Percentiles rank a stretch among this genome's conserved stretches.
Conservation (phyloP, 2,329 filamentous ascomycete species). For the Arthroderma sp. region DNA sequence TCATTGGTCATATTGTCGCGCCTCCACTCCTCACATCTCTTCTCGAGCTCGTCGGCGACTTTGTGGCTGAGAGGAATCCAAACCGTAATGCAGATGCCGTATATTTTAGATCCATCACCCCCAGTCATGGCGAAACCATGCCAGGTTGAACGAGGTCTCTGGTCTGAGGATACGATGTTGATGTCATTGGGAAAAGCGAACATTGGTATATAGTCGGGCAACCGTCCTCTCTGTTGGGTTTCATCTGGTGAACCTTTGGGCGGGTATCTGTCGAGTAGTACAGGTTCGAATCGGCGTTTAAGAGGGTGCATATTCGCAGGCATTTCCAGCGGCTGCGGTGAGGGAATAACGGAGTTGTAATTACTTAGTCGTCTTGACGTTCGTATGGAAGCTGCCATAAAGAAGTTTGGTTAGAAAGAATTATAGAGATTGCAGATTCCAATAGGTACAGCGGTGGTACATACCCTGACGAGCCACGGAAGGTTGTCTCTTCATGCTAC, state of each 20-base stretch:
- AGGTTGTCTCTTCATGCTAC: conserved; percentile 78
- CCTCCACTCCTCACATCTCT: conserved; percentile 72
- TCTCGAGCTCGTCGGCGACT: conserved; percentile 61
- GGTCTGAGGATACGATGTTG: conserved; percentile 88
- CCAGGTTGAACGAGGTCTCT: conserved; percentile 91
- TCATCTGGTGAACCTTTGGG: conserved; percentile 72
- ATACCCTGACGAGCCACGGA: conserved; percentile 61
- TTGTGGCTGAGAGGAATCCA: conserved; percentile 79
- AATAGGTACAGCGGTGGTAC: conserved; percentile 17
- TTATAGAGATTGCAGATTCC: conserved; percentile 13
- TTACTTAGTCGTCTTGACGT: conserved; percentile 85
- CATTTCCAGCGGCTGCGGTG: conserved; percentile 76
- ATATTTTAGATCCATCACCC: conserved; percentile 79
- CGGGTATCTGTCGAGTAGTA: conserved; percentile 89
- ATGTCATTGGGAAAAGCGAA: conserved; percentile 98
- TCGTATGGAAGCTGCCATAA: conserved; percentile 48
- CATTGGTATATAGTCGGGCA: conserved; percentile 98
- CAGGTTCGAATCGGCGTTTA: conserved; percentile 85
- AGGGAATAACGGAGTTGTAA: conserved; percentile 95
- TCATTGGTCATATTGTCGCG: conserved; percentile 96
- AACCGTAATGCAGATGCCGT: conserved; percentile 80
- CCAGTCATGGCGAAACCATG: conserved; percentile 98
- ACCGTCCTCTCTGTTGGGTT: conserved; percentile 62
- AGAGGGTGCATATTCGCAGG: conserved; percentile 92
- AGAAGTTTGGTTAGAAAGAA: conserved; percentile 15